Percentiles rank a stretch among this genome's conserved stretches.
Evolutionary conservation across 2,329 filamentous ascomycete species (phyloP).

Genomic region (Ophiosphaerella herpotricha): DNA sequence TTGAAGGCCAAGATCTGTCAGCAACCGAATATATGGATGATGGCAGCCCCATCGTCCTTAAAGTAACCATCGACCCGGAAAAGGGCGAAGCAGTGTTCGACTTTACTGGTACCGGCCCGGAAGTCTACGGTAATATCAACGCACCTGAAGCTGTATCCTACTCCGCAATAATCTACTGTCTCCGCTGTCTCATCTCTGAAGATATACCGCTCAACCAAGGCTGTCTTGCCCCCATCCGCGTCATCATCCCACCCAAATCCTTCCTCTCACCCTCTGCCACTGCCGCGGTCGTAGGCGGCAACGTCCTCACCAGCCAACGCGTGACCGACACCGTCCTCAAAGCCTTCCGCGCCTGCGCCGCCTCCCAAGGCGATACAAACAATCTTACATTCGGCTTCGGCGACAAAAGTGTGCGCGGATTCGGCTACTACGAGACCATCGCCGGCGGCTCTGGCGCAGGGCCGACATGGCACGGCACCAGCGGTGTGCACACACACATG

Average conservation of each 20-base stretch:
- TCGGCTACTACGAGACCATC: constrained; percentile 88
- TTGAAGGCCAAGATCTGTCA: constrained; percentile 71
- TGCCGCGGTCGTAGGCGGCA: constrained; percentile 82
- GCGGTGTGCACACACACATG: constrained; percentile 82
- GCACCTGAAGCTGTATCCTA: constrained; percentile 82
- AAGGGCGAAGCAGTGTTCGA: constrained; percentile 80
- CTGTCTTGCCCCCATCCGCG: constrained; percentile 75
- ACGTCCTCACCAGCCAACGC: constrained; percentile 76
- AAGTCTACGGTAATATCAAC: constrained; percentile 81
- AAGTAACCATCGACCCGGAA: constrained; percentile 73
- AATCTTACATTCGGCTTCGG: constrained; percentile 85
- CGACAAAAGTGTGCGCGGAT: constrained; percentile 53
- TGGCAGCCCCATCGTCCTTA: constrained; percentile 75
- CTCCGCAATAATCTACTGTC: constrained; percentile 83
- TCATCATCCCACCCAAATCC: constrained; percentile 72
- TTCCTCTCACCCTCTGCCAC: constrained; percentile 76
- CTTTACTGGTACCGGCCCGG: constrained; percentile 76
- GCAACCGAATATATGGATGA: constrained; percentile 88
- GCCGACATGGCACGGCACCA: constrained; percentile 72
- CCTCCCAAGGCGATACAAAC: constrained; percentile 80
- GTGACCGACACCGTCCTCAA: constrained; percentile 83
- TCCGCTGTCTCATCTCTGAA: constrained; percentile 77
- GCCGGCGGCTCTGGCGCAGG: constrained; percentile 77
- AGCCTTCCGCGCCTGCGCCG: constrained; percentile 79
- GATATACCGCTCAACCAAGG: constrained; percentile 89